Evolutionary conservation across 257 asterid species (phyloP).

Genomic region (Rubia yunnanensis): DNA sequence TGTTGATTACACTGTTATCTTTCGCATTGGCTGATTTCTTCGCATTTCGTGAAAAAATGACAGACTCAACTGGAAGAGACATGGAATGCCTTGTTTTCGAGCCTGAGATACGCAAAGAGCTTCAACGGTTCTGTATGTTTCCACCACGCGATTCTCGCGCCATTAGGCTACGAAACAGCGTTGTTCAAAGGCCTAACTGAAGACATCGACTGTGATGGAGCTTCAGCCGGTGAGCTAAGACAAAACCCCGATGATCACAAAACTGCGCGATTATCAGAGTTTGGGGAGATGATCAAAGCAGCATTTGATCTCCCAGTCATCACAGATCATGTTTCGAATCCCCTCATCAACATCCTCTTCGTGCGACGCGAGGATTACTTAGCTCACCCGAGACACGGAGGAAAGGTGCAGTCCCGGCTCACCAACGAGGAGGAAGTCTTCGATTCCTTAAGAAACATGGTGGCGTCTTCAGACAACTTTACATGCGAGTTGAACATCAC

Average conservation of each 20-base stretch:
- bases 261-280: slow-evolving; percentile 84
- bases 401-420: slow-evolving; percentile 82
- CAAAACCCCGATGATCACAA: slow-evolving; percentile 47
- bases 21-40: not conserved
- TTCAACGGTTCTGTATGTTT: slow-evolving; percentile 65
- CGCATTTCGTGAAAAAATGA: not conserved
- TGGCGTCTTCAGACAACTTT: slow-evolving; percentile 34
- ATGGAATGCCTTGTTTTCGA: slow-evolving; percentile 80
- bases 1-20: no score
- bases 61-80: slow-evolving; percentile 92
- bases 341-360: slow-evolving; percentile 55
- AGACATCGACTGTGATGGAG: slow-evolving; percentile 54
- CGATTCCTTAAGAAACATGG: slow-evolving; percentile 55
- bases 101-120: slow-evolving; percentile 76
- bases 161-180: slow-evolving; percentile 91
- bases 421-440: slow-evolving; percentile 77
- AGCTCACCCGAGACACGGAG: slow-evolving; percentile 93
- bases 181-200: slow-evolving; percentile 71
- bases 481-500: slow-evolving; percentile 50
- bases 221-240: slow-evolving; percentile 63
- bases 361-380: slow-evolving; percentile 90
- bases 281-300: slow-evolving; percentile 93
- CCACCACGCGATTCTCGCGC: slow-evolving; percentile 78
- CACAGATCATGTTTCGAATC: slow-evolving; percentile 26
- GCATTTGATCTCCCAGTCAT: slow-evolving; percentile 68